Percentiles rank a stretch among this genome's conserved stretches.
These are phyloP conservation scores for Claviceps sp. DNA, from an alignment of 2,329 filamentous ascomycete genomes.

Conservation along the genomic window DNA sequence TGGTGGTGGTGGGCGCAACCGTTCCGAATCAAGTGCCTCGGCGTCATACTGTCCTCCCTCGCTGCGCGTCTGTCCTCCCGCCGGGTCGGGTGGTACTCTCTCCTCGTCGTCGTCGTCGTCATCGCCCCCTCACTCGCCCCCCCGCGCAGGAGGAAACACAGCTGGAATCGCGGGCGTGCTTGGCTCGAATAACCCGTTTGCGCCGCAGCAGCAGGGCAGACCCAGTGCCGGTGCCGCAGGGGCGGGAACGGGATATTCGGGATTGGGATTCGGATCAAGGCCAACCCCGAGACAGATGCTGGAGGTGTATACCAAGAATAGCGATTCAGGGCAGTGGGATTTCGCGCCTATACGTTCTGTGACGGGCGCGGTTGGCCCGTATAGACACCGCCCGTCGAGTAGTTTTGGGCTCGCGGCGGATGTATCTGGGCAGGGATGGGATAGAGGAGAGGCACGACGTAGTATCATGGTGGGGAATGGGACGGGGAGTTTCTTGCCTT, in stretches of 20 bases:
- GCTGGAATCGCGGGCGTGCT: no score
- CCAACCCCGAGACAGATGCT: slow-evolving; percentile 31
- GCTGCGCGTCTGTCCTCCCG: slow-evolving; percentile 8
- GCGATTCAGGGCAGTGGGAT: slow-evolving; percentile 45
- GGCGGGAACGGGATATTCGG: slow-evolving; percentile 13
- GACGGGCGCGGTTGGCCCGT: slow-evolving; percentile 13
- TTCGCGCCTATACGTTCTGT: slow-evolving; percentile 35
- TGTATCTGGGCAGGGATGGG: slow-evolving; percentile 34
- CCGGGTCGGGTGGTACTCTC: no score
- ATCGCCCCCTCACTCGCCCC: no score
- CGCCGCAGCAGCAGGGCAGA: slow-evolving; percentile 14
- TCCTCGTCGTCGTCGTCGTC: no score
- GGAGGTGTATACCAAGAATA: slow-evolving; percentile 46
- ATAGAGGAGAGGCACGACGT: slow-evolving; percentile 35
- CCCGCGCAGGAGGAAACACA: no score
- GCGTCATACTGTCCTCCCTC: slow-evolving; percentile 6
- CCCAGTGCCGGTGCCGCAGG: background rate
- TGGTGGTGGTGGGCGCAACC: slow-evolving; percentile 16
- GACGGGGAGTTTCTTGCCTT: slow-evolving; percentile 37
- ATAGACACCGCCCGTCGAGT: slow-evolving; percentile 32
- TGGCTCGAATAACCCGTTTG: slow-evolving; percentile 46
- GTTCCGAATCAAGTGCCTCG: slow-evolving; percentile 21
- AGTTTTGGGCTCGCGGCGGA: slow-evolving; percentile 45
- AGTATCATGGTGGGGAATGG: slow-evolving; percentile 41
- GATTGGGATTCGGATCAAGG: no score